phyloP scores from a whole-genome alignment of 179 eudicot genomes.

The Heliamphora ciliata region DNA sequence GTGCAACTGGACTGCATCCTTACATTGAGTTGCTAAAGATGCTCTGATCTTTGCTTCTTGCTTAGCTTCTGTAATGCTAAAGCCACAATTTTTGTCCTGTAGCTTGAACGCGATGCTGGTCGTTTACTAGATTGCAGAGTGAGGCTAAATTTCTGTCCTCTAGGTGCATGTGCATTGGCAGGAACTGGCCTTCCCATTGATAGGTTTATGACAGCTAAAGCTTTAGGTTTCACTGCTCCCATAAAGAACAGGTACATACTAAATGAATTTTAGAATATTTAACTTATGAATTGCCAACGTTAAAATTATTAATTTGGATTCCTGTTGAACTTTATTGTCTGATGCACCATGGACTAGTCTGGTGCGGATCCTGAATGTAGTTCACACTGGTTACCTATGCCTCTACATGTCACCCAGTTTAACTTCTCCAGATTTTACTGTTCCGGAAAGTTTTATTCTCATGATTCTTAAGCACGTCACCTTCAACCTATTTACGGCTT shows the following conservation, averaged over 20 bases:
- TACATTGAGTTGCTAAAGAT: background rate
- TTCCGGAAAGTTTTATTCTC: background rate
- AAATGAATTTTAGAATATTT: background rate
- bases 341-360: background rate
- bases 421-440: background rate
- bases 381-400: background rate
- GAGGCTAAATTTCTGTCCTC: conserved; percentile 82
- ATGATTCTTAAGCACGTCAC: background rate
- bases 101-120: conserved; percentile 97
- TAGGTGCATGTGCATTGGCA: conserved; percentile 99
- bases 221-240: conserved; percentile 84
- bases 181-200: conserved; percentile 98
- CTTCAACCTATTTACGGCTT: background rate
- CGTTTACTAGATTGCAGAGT: conserved; percentile 77
- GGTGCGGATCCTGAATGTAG: background rate
- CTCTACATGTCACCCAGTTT: background rate
- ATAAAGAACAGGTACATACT: conserved; percentile 75
- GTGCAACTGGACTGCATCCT: background rate
- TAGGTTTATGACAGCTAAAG: conserved; percentile 87
- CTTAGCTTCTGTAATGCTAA: background rate
- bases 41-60: background rate
- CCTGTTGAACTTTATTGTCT: background rate
- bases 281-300: background rate
- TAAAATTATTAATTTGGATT: background rate
- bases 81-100: conserved; percentile 15